Base-by-base conservation (phyloP, 2,329 filamentous ascomycete species). In the Trichoderma gracile region DNA sequence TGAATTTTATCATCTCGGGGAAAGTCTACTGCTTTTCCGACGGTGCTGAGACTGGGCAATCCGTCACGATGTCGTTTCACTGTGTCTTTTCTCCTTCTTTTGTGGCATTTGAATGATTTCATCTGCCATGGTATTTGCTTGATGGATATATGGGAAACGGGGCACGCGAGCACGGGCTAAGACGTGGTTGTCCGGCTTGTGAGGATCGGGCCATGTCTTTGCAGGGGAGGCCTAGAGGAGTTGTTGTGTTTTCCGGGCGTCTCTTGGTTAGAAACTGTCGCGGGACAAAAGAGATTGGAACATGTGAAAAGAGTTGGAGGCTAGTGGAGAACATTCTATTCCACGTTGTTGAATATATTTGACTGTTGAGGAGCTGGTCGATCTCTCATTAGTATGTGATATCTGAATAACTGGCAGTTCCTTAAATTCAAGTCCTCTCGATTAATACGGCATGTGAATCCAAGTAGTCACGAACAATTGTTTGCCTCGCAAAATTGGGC, bases 221-320 rank as follows among this genome's bases (percentile, higher is more conserved):
- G 42, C 3, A 19, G n/a, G 27, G 12, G 10, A 6, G 25, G 23
- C 9, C 25, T 50, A 2, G 10, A 14, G 33, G 25, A 53, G 47
- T 12, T 2, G 10, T 23, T 25, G 14, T 45, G 5, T 38, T 17
- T 17, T 45, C 21, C 21, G 33, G 49, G 58, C 58, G 49, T 62
- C 33, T 33, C 10, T 62, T 19, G 58, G 49, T 33, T 45, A 54
- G 25, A 50, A 62, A 54, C 23, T 19, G 40, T 38, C 23, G 40
- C 27, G 27, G 25, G 27, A 43, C 19, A 27, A 38, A 38, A 23
- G 38, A 62, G 40, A 38, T 46, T 17, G 42, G 58, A 38, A 27
- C 40, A 52, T 23, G 46, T 38, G n/a, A 40, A n/a, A n/a, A 10
- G n/a, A 38, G 19, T 14, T 54, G 25, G 23, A 33, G 27, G 21